Conservation (phyloP, 2,329 filamentous ascomycete genomes). For the Ceratocystis destructans region DNA sequence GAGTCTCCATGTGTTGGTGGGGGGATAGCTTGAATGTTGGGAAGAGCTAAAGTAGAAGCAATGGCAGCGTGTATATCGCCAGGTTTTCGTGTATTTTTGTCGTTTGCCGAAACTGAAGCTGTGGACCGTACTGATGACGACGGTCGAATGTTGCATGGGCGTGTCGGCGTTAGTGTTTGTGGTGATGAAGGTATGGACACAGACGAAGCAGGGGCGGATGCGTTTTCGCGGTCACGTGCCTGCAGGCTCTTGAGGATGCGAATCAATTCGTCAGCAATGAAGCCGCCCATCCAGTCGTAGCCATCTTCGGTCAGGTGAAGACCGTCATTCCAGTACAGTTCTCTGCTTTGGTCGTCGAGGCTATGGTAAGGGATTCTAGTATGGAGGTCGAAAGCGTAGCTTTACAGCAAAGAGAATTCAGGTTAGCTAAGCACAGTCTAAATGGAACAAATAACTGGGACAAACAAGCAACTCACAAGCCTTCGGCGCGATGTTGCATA, state of each 20-base stretch:
- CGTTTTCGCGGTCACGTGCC: conserved; percentile 18
- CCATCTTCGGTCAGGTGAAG: conserved; percentile 45
- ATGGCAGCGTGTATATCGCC: background rate
- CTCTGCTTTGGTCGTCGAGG: conserved; percentile 33
- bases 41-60: background rate
- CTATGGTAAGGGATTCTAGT: conserved; percentile 39
- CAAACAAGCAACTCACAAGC: conserved; percentile 32
- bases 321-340: conserved; percentile 46
- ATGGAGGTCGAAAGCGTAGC: conserved; percentile 44
- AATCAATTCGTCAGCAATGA: conserved; percentile 40
- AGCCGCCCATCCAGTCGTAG: conserved; percentile 48
- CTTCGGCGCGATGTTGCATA: conserved; percentile 32
- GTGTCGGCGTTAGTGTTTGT: background rate
- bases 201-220: background rate
- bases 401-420: conserved; percentile 22
- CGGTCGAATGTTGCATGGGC: background rate
- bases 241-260: conserved; percentile 28
- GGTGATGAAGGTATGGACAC: background rate
- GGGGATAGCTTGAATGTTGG: background rate
- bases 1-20: background rate
- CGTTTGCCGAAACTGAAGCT: conserved; percentile 16
- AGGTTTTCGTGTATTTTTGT: conserved; percentile 18
- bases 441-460: background rate
- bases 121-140: conserved; percentile 8
- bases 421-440: background rate